Conservation (phyloP, 345 rosid genomes). For the Fremontodendron californicum region DNA sequence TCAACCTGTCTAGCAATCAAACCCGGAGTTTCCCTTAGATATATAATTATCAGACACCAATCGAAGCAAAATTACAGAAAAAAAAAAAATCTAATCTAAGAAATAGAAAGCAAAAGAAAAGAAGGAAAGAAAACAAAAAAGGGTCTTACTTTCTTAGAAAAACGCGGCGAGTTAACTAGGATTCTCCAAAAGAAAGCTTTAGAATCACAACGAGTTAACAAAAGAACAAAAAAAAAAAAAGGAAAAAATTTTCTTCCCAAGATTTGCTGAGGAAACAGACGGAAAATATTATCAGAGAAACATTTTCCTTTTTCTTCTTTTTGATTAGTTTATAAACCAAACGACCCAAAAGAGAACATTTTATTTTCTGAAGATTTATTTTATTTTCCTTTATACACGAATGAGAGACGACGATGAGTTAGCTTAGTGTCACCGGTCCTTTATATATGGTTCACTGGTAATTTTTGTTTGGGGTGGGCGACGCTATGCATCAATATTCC, state of each 20-base stretch:
- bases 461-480: not conserved
- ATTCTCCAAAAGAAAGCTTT: not conserved
- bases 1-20: not conserved
- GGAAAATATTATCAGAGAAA: constrained; percentile 8
- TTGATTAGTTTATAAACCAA: not conserved
- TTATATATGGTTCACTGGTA: no score
- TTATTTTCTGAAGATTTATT: not conserved
- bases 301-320: not conserved
- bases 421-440: no score
- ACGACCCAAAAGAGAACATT: not conserved
- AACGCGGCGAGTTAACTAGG: constrained; percentile 19
- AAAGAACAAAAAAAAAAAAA: not conserved
- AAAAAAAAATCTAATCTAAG: not conserved
- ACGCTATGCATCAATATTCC: not conserved
- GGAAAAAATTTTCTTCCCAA: not conserved
- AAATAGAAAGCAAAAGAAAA: not conserved
- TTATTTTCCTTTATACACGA: not conserved
- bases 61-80: not conserved
- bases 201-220: not conserved
- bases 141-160: not conserved
- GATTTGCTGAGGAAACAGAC: constrained; percentile 13
- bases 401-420: no score
- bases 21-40: not conserved
- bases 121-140: not conserved
- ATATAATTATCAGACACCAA: not conserved